These are phyloP conservation scores for Megacollybia marginata DNA, from an alignment of 768 basidiomycete species.

Conservation along the genomic window DNA sequence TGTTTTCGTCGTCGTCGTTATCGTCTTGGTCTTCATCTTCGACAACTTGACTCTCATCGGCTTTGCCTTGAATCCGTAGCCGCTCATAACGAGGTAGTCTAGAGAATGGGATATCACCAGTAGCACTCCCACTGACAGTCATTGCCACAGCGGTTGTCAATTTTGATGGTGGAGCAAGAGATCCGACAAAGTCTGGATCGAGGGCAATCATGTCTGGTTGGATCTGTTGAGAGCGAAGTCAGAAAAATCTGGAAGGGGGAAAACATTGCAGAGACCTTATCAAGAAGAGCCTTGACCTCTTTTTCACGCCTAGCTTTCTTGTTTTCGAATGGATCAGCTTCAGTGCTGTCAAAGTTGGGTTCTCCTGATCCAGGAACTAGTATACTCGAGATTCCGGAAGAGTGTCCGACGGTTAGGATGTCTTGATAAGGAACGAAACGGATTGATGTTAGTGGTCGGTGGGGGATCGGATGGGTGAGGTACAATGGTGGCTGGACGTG, in stretches of 20 bases:
- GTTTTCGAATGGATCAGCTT: slow-evolving; percentile 94
- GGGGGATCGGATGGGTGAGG: slow-evolving; percentile 79
- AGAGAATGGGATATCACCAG: slow-evolving; percentile 50
- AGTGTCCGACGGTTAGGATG: slow-evolving; percentile 72
- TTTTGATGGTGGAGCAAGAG: slow-evolving; percentile 54
- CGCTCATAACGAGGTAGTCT: slow-evolving; percentile 76
- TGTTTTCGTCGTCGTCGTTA: slow-evolving; percentile 24
- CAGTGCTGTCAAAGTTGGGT: slow-evolving; percentile 87
- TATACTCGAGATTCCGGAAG: slow-evolving; percentile 72
- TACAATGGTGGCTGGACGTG: slow-evolving; percentile 72
- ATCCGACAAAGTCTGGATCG: slow-evolving; percentile 71
- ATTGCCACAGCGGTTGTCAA: slow-evolving; percentile 36
- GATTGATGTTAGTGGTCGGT: slow-evolving; percentile 65
- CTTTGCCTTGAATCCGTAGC: slow-evolving; percentile 65
- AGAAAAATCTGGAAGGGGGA: not conserved
- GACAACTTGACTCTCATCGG: slow-evolving; percentile 55
- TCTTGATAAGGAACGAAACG: slow-evolving; percentile 91
- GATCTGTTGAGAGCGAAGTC: slow-evolving; percentile 39
- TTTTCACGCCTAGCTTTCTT: slow-evolving; percentile 75
- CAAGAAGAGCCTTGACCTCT: slow-evolving; percentile 84
- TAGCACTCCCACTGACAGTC: slow-evolving; percentile 29
- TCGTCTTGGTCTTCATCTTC: slow-evolving; percentile 32
- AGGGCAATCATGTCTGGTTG: slow-evolving; percentile 89
- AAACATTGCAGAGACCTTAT: slow-evolving; percentile 51
- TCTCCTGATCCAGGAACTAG: slow-evolving; percentile 92